Evolutionary conservation across 108 stramenopile species (phyloP).

Genomic region (Nitzschia sp.): DNA sequence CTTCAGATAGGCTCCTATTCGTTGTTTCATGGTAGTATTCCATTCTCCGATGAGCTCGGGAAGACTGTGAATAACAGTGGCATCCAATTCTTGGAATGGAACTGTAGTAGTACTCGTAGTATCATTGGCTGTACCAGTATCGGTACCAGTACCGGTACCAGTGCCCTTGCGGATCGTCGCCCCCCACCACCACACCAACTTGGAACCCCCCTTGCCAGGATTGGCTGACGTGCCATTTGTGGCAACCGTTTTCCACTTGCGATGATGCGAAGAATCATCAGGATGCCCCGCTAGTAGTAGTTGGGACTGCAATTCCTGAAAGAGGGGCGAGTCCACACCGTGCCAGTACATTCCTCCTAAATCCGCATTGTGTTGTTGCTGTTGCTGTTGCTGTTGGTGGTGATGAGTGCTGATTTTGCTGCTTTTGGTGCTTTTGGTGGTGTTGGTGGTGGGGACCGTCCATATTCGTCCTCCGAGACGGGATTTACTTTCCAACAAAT

Average conservation of each 20-base stretch:
- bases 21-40: constrained; percentile 9
- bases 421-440: too few species aligned
- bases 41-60: constrained; percentile 1
- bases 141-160: too few species aligned
- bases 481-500: constrained; percentile 20
- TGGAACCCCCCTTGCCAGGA: constrained; percentile 8
- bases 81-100: neutral
- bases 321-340: constrained; percentile 7
- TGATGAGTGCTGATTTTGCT: too few species aligned
- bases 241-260: constrained; percentile 6
- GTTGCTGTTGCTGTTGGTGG: too few species aligned
- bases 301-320: neutral
- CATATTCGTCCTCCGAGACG: constrained; percentile 21
- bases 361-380: neutral
- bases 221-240: constrained; percentile 2
- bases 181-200: too few species aligned
- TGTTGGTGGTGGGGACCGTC: neutral
- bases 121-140: neutral
- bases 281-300: too few species aligned
- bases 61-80: neutral
- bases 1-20: neutral
- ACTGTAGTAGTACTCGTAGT: too few species aligned
- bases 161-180: too few species aligned
- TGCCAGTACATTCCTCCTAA: constrained; percentile 30
- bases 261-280: too few species aligned